Percentiles rank a stretch among this genome's conserved stretches.
Evolutionary conservation across 805 yeast genomes (phyloP).

Genomic region (Candida berthetii): DNA sequence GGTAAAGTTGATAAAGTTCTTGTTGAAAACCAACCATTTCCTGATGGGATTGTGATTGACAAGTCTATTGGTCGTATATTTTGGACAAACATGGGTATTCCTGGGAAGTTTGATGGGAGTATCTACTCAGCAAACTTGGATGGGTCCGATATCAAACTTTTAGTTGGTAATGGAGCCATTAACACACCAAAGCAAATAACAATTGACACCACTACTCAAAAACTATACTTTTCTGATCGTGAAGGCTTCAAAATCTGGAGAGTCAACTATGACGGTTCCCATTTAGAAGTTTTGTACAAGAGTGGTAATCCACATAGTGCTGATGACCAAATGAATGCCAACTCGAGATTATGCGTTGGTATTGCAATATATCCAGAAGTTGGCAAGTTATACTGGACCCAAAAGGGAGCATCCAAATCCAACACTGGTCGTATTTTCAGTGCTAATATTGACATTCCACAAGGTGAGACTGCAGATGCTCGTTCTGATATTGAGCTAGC

Average conservation of each 20-base stretch:
- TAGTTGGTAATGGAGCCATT: not conserved
- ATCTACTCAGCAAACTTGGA: not conserved
- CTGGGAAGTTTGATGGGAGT: not conserved
- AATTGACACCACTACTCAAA: not conserved
- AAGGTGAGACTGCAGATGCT: not conserved
- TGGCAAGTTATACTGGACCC: not conserved
- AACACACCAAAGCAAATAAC: not conserved
- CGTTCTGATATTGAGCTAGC: not conserved
- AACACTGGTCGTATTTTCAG: not conserved
- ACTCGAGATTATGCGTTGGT: not conserved
- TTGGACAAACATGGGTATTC: not conserved
- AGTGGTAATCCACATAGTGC: too few species aligned
- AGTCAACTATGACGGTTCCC: not conserved
- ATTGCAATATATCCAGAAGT: not conserved
- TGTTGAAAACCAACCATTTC: not conserved
- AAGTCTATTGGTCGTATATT: not conserved
- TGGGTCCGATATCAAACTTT: not conserved
- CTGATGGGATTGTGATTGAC: not conserved
- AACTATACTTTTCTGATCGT: not conserved
- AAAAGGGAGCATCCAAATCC: not conserved
- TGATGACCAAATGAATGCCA: not conserved
- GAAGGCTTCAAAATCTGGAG: not conserved
- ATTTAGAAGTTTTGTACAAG: not conserved
- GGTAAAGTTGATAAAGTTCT: not conserved
- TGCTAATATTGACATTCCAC: not conserved